Evolutionary conservation across 768 basidiomycete genomes (phyloP), one percentile per base, ranked within the genome.

Genomic region (Naganishia antarctica): DNA sequence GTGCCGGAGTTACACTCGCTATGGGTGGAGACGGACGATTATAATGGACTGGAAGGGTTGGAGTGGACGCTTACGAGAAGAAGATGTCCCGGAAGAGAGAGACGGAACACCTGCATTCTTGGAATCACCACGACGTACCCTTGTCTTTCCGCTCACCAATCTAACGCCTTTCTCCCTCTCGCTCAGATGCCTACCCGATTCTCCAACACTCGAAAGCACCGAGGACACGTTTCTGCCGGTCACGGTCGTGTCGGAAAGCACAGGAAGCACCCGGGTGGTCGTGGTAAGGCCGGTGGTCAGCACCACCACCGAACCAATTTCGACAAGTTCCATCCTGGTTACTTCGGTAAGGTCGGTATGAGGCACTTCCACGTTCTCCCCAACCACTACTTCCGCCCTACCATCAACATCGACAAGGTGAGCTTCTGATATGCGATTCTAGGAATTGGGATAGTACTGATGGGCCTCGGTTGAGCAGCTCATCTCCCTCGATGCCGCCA

Each of bases 271-370:
- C 96, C 96, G 63, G 96, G 96, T 83, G 96, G 96, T 90, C 91
- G 96, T 81, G 96, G 96, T 96, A 89, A 98, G 78, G 80, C 79
- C 61, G 96, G 96, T 91, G 96, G 96, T 86, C 84, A 86, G 82
- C 94, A 98, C 82, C 96, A 99, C 84, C 96, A 99, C 87, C 90
- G 92, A 67, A 93, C 88, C 77, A 96, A 97, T 83, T 90, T 94
- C 77, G 92, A 94, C 81, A 94, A 94, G 82, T 97, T 91, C 88
- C 93, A 97, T 82, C 92, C 92, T 80, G 93, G 93, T 89, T 97
- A 97, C 91, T 98, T 94, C 80, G 93, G 93, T 84, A 97, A 97
- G 82, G 91, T 94, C 79, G 96, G 96, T 90, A 99, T 99, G 94
- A 87, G 96, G 78, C 87, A 87, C 80, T 99, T 88, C 89, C 96